Evolutionary conservation across 2,329 filamentous ascomycete genomes (phyloP).

Genomic region (Colletotrichum sp.): DNA sequence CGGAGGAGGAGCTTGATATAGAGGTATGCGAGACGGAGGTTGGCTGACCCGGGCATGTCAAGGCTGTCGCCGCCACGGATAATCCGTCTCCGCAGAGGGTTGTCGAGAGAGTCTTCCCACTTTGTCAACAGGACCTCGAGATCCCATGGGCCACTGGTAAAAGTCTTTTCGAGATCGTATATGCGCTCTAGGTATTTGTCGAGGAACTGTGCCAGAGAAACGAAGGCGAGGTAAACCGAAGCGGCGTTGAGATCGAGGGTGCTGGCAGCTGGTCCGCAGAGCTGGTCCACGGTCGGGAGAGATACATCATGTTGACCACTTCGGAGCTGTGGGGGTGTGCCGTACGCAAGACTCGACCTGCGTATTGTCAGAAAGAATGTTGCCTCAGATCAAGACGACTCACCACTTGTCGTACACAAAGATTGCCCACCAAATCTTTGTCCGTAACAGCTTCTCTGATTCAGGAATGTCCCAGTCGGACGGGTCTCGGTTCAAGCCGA

Average conservation of each 20-base stretch:
- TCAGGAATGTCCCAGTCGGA: slow-evolving; percentile 56
- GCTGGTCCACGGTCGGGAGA: slow-evolving; percentile 39
- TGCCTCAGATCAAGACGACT: not conserved
- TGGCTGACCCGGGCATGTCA: slow-evolving; percentile 49
- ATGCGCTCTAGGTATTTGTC: slow-evolving; percentile 37
- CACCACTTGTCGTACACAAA: slow-evolving; percentile 62
- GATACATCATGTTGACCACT: slow-evolving; percentile 54
- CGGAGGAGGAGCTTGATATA: slow-evolving; percentile 51
- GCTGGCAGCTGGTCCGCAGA: slow-evolving; percentile 22
- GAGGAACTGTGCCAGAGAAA: slow-evolving; percentile 48
- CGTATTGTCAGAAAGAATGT: not conserved
- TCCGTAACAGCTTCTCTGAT: slow-evolving; percentile 54
- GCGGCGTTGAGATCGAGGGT: slow-evolving; percentile 29
- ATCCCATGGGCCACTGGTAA: slow-evolving; percentile 28
- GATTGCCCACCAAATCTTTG: slow-evolving; percentile 62
- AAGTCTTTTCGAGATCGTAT: slow-evolving; percentile 37
- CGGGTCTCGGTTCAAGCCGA: slow-evolving; percentile 61
- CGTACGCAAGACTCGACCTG: slow-evolving; percentile 58
- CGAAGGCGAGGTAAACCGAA: slow-evolving; percentile 49
- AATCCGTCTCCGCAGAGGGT: slow-evolving; percentile 42
- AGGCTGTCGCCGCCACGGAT: slow-evolving; percentile 45
- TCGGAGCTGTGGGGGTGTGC: slow-evolving; percentile 55
- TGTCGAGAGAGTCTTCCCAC: slow-evolving; percentile 50
- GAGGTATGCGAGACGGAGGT: slow-evolving; percentile 57
- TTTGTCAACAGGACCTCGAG: slow-evolving; percentile 43